Evolutionary conservation across 1,284 basidiomycete species (phyloP), one percentile per base, ranked within the genome.

Genomic region (Pyrrhoderma noxium): DNA sequence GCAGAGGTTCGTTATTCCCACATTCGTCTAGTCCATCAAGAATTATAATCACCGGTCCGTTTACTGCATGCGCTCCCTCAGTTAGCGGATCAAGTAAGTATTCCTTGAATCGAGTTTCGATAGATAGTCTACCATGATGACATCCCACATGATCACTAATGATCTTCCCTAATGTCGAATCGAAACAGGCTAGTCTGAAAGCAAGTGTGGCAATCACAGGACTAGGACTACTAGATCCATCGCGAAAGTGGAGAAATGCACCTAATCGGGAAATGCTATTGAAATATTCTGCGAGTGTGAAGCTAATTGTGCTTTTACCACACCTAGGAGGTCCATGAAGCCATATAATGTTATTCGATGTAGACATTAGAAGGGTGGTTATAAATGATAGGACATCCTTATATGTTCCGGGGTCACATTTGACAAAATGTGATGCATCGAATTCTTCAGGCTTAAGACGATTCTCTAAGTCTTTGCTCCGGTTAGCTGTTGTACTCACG

Each of bases 1-100:
- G 27, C 8, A 46, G 16, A 8, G 56, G 47, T 13, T 31, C n/a
- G 2, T 62, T 54, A 11, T 18, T 35, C 8, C 49, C 41, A 18
- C 23, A 51, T n/a, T 51, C 42, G 23, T 44, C 49, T 3, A 51
- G n/a, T 2, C 23, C 49, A 36, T 51, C 49, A 8, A 51, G 19
- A 19, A 51, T 34, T 11, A 51, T 36, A 11, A 45, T 2, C 9
- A 51, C 37, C 2, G 47, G 47, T 8, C 25, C 27, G 19, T 8
- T 13, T 9, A 16, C 8, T 3, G 11, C 16, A 2, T 19, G 13
- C 13, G n/a, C 31, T 4, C 8, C 3, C n/a, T 8, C 31, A 3
- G 4, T 3, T 19, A 46, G 45, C 13, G 45, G 45, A 18, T 35
- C 9, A 3, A 46, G 22, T 1, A 46, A 16, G 11, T 34, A 31